Base-by-base conservation (phyloP, 352 stramenopile genomes). In the Phytophthora palmivora region DNA sequence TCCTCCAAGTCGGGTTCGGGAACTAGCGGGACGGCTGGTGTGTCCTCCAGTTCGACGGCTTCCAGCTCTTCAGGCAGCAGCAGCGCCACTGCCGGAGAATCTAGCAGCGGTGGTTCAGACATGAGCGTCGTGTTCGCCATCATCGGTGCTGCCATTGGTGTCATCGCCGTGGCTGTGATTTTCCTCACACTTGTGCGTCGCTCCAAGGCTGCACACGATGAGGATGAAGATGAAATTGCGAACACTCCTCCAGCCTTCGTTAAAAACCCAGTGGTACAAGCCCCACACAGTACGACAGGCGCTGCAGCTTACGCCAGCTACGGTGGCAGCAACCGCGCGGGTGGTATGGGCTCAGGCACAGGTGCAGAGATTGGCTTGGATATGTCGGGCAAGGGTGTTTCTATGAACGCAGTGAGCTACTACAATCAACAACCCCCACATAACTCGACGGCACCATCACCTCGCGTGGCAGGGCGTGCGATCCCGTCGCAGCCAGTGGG, bases 101-200 rank as follows among this genome's bases (percentile, higher is more conserved):
- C 68, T 15, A 62, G 28, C 18, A 52, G 36, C 30, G 36, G 54
- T 26, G 71, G 78, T 11, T 85, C 68, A 0, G 79, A 90, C 60
- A 86, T 90, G 80, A 90, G 74, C 38, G 77, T 89, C 49, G 76
- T 92, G 32, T 92, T 92, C 30, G 83, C 74, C 11, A 92, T 92
- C 48, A 87, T 92, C 34, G 83, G 83, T 11, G 83, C 80, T 12
- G 81, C 83, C 2, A 92, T 92, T 34, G 83, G 83, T 42, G 80
- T 92, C n/a, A 90, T 92, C 59, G 83, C 83, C 10, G 83, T 92
- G 9, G 83, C 76, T 15, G 74, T 92, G 3, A 92, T 92, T 39
- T 92, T 92, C 64, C 66, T 92, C 38, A 87, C 79, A 36, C 78
- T 92, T 18, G 83, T 92, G 57, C 83, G 83, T 42, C 83, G 83